Evolutionary conservation across 2,329 filamentous ascomycete genomes (phyloP), one percentile per base, ranked within the genome.

Genomic region (Proliferodiscus dingleyae): DNA sequence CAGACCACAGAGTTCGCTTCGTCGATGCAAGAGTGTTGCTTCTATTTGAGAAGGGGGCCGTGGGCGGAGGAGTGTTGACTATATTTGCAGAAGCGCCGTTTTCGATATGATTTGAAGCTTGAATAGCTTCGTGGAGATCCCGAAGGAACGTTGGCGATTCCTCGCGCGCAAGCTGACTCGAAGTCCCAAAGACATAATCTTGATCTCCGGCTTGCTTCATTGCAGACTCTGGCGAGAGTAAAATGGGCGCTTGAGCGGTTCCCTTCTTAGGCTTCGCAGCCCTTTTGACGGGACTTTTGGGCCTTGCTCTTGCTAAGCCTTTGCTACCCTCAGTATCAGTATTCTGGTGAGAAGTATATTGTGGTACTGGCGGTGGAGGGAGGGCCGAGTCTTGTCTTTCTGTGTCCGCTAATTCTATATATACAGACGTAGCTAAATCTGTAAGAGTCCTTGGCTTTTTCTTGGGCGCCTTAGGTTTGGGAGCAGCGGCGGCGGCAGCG

Each of bases 151-250:
- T 77, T 0, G 85, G 85, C 0, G 85, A 87, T 28, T 89, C 80
- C 46, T 89, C 85, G 44, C 75, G 70, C 11, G 83, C 84, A 19
- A 95, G 68, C 62, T 95, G 89, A 62, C 89, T 94, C 1, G 85
- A 90, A 0, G 88, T 93, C 1, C 88, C 89, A 65, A 95, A 95
- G 0, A 94, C 68, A 59, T 90, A 87, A 49, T 89, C 80, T 61
- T 93, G 89, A 1, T 76, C 71, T 3, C 77, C 72, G 11, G 85
- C 76, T 54, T 84, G 75, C 42, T 77, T 77, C 34, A 83, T 66
- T 1, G 87, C 89, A 19, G 83, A 77, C 38, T 69, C 71, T 0
- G 88, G 88, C 1, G 86, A 87, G 9, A 87, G 68, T 2, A 94
- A 63, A 15, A 77, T 64, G 33, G 71, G 68, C 16, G 71, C 70